Base-by-base conservation (phyloP, 495 filamentous ascomycete species). In the Penicillium silybi region DNA sequence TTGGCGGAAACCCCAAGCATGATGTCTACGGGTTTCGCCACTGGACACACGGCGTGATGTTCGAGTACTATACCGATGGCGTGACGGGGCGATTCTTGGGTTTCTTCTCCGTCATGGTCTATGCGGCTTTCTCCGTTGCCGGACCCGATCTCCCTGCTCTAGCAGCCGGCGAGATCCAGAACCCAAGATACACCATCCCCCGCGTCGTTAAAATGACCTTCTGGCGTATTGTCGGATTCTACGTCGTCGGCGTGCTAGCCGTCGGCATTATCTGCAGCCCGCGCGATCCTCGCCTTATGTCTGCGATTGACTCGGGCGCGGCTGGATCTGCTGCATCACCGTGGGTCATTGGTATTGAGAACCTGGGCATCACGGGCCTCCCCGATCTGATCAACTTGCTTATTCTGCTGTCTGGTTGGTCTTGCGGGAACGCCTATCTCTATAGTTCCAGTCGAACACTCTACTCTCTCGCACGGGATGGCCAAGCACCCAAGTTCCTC, bases 211-310 rank as follows among this genome's bases (percentile, higher is more conserved):
- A 84, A 48, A 83, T 88, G 64, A 87, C 87, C 27, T 92, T 95
- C 70, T 90, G 84, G 76, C 86, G 90, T 52, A 90, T 95, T 60
- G 66, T 85, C 40, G 80, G 92, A 65, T 93, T 95, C 74, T 95
- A 92, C 66, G 68, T 77, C 16, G 51, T 81, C 25, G 78, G 76
- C 4, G 73, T 75, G 13, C 68, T 84, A 9, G 74, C 73, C 8
- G 79, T 84, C 37, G 73, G 78, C 27, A 72, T 80, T 17, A 67
- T 79, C 26, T 72, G 79, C 50, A 68, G 69, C 18, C 63, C 67
- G 22, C 66, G 72, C 34, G 80, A 89, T 50, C 25, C 53, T 0
- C 59, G 66, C 16, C 79, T 92, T 4, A 75, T 89, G 4, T 72
- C 71, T 3, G 73, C 71, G n/a, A 71, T 76, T 7, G 63, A 69